phyloP scores from a whole-genome alignment of 495 filamentous ascomycete genomes.

The Penicillium roqueforti region DNA sequence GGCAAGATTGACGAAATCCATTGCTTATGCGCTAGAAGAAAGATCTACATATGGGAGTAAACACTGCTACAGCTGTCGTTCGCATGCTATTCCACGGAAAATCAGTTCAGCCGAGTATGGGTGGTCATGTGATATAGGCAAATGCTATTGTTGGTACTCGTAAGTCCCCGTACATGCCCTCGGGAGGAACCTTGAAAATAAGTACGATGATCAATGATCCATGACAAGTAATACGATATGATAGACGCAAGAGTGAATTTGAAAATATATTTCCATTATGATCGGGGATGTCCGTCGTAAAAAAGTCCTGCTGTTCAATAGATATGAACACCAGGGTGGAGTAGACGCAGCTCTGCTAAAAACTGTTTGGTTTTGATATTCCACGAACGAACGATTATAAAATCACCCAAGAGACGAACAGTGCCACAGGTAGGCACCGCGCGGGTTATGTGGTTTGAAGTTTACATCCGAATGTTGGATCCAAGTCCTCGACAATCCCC shows the following conservation, averaged over 20 bases:
- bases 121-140: neutral
- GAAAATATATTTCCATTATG: neutral
- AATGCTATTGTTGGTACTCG: too few relatives aligned
- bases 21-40: neutral
- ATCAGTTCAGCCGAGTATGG: too few relatives aligned
- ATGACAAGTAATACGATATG: neutral
- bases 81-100: too few relatives aligned
- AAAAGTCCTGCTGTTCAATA: slow-evolving; percentile 50
- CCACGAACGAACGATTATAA: slow-evolving; percentile 51
- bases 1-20: neutral
- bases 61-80: too few relatives aligned
- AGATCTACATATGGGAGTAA: too few relatives aligned
- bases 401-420: slow-evolving; percentile 39
- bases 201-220: neutral
- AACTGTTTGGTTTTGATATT: slow-evolving; percentile 52
- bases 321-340: slow-evolving; percentile 48
- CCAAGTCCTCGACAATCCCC: slow-evolving; percentile 1
- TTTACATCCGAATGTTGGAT: slow-evolving; percentile 7
- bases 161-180: too few relatives aligned
- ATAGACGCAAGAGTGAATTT: neutral
- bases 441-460: slow-evolving; percentile 40
- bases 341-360: slow-evolving; percentile 55
- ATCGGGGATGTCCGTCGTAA: slow-evolving; percentile 45
- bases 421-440: slow-evolving; percentile 40
- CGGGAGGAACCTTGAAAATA: too few relatives aligned